Conservation (phyloP, 2,329 filamentous ascomycete genomes). For the Colletotrichum spinosum region DNA sequence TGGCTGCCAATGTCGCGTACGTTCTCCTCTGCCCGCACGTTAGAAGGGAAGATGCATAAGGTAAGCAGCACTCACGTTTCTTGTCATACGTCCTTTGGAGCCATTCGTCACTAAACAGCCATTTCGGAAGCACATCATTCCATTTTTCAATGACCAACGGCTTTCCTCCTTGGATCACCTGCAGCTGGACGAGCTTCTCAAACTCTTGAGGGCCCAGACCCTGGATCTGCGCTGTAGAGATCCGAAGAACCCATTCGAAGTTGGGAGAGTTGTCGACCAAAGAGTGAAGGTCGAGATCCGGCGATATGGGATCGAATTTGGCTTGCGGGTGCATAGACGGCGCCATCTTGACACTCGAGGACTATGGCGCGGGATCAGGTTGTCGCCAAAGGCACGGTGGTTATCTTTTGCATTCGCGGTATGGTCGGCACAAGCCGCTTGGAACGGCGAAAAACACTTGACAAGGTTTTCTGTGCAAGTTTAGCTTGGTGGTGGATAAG, state of each 20-base stretch:
- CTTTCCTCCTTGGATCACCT: slow-evolving; percentile 87
- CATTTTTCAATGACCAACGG: slow-evolving; percentile 94
- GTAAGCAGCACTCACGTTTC: slow-evolving; percentile 69
- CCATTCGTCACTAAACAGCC: slow-evolving; percentile 86
- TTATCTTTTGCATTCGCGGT: not conserved
- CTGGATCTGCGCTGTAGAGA: slow-evolving; percentile 82
- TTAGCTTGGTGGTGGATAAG: no score
- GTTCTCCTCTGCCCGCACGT: slow-evolving; percentile 73
- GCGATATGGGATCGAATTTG: slow-evolving; percentile 91
- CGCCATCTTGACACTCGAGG: slow-evolving; percentile 71
- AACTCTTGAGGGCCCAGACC: slow-evolving; percentile 82
- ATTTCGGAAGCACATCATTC: slow-evolving; percentile 77
- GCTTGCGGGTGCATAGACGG: slow-evolving; percentile 80
- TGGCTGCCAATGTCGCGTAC: slow-evolving; percentile 83
- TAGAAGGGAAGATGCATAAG: slow-evolving; percentile 33
- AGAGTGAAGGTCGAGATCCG: slow-evolving; percentile 80
- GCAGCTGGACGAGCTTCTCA: slow-evolving; percentile 84
- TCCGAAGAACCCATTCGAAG: slow-evolving; percentile 87
- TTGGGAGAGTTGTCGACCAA: slow-evolving; percentile 85
- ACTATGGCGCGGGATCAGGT: not conserved
- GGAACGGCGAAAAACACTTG: no score
- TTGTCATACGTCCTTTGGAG: slow-evolving; percentile 81
- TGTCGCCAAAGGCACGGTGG: slow-evolving; percentile 1
- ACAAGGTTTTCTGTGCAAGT: no score
- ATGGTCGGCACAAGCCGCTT: no score